These are phyloP conservation scores for Dendrocalamus sinicus DNA, from an alignment of 176 grass and related monocot species.

Conservation along the genomic window DNA sequence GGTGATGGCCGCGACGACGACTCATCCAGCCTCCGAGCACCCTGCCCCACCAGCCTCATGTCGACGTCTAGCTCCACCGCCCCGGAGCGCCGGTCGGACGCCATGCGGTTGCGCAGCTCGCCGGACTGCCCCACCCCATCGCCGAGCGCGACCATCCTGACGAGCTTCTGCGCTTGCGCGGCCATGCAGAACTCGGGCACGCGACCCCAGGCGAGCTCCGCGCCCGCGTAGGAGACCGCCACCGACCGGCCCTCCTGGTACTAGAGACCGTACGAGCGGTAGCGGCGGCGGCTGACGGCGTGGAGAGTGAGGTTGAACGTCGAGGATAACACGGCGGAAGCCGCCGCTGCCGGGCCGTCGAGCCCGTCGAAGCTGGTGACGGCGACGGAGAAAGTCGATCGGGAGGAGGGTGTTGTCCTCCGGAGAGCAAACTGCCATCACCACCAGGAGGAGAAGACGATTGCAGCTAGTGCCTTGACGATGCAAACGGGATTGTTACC, in stretches of 20 bases:
- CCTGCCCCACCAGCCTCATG: neutral
- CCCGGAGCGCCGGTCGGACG: conserved; percentile 1
- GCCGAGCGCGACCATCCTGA: conserved; percentile 26
- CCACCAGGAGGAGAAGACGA: too few relatives aligned
- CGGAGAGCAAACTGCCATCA: too few relatives aligned
- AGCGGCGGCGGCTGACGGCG: too few relatives aligned
- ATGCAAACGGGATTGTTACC: too few relatives aligned
- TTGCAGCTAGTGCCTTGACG: too few relatives aligned
- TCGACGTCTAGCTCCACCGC: conserved; percentile 24
- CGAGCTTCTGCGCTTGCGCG: neutral
- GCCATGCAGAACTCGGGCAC: conserved; percentile 34
- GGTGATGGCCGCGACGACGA: neutral
- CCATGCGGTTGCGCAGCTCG: too few relatives aligned
- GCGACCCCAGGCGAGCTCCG: conserved; percentile 39
- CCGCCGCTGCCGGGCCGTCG: too few relatives aligned
- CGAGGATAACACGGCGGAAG: too few relatives aligned
- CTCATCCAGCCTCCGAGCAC: conserved; percentile 14
- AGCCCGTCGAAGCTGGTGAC: too few relatives aligned
- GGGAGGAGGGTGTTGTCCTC: too few relatives aligned
- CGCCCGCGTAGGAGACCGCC: conserved; percentile 26
- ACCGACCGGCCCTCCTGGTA: conserved; percentile 6
- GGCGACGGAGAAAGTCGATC: too few relatives aligned
- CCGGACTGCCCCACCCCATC: neutral
- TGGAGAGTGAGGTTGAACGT: too few relatives aligned
- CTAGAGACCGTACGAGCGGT: neutral